These are phyloP conservation scores for Clavulina sp. DNA, from an alignment of 768 basidiomycete species.

Conservation along the genomic window DNA sequence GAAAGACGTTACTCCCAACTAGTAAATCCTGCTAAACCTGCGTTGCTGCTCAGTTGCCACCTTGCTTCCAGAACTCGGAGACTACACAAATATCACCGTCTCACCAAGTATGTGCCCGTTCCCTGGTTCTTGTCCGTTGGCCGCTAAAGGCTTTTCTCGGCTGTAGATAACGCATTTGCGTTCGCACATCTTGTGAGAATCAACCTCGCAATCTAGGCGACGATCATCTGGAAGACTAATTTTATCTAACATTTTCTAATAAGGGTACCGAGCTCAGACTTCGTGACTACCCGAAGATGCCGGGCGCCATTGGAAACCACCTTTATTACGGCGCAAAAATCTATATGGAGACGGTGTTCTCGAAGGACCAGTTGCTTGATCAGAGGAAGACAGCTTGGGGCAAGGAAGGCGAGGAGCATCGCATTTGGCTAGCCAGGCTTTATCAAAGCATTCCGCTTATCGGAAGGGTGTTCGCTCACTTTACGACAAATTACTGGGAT, in stretches of 20 bases:
- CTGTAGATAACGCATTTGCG: neutral
- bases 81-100: neutral
- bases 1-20: no score
- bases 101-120: neutral
- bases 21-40: no score
- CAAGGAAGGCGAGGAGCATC: neutral
- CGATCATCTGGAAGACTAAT: no score
- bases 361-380: neutral
- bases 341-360: neutral
- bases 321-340: neutral
- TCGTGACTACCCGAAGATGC: no score
- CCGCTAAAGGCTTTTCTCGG: neutral
- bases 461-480: slow-evolving; percentile 6
- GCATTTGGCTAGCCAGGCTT: neutral
- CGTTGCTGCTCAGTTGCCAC: slow-evolving; percentile 14
- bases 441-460: slow-evolving; percentile 8
- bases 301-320: neutral
- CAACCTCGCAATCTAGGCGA: neutral
- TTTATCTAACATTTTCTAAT: neutral
- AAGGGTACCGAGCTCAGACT: no score
- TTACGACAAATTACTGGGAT: neutral
- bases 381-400: neutral
- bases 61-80: slow-evolving; percentile 11
- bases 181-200: neutral
- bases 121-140: neutral